Evolutionary conservation across 1,284 basidiomycete species (phyloP).

Genomic region (Sporisorium exsertum): DNA sequence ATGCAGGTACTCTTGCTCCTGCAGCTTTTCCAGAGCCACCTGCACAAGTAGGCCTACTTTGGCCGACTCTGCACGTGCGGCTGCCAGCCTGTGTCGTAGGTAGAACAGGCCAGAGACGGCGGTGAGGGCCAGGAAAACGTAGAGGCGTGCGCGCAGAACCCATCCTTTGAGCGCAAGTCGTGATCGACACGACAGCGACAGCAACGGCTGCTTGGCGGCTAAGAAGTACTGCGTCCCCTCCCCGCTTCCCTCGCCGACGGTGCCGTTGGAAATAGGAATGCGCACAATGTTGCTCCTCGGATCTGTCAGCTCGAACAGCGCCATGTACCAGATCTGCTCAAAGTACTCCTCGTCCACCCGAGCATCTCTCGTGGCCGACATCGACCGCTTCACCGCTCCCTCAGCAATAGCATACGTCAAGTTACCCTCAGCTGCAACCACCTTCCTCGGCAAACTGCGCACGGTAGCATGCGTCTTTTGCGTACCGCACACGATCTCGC

Average conservation of each 20-base stretch:
- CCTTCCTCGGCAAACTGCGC: constrained; percentile 23
- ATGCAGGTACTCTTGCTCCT: constrained; percentile 77
- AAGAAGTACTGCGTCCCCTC: constrained; percentile 27
- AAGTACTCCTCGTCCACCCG: constrained; percentile 53
- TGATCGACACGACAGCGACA: constrained; percentile 43
- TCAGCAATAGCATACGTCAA: constrained; percentile 38
- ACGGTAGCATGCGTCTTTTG: constrained; percentile 41
- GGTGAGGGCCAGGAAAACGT: constrained; percentile 23
- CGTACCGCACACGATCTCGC: constrained; percentile 58
- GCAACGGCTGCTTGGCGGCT: constrained; percentile 33
- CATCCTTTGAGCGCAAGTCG: constrained; percentile 43
- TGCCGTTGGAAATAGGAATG: constrained; percentile 19
- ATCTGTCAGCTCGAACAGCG: constrained; percentile 55
- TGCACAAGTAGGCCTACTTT: constrained; percentile 45
- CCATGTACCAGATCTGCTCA: constrained; percentile 61
- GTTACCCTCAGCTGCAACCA: constrained; percentile 23
- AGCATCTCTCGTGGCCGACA: constrained; percentile 34
- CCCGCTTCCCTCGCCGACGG: not conserved
- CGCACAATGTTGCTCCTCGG: constrained; percentile 41
- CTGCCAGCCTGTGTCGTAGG: constrained; percentile 27
- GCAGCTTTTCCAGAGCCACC: constrained; percentile 50
- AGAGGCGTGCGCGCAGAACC: constrained; percentile 38
- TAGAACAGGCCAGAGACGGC: constrained; percentile 8
- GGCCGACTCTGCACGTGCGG: constrained; percentile 19
- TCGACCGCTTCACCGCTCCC: constrained; percentile 36